Base-by-base conservation (phyloP, 208 protist genomes). In the Kentomonas sorsogonicus region DNA sequence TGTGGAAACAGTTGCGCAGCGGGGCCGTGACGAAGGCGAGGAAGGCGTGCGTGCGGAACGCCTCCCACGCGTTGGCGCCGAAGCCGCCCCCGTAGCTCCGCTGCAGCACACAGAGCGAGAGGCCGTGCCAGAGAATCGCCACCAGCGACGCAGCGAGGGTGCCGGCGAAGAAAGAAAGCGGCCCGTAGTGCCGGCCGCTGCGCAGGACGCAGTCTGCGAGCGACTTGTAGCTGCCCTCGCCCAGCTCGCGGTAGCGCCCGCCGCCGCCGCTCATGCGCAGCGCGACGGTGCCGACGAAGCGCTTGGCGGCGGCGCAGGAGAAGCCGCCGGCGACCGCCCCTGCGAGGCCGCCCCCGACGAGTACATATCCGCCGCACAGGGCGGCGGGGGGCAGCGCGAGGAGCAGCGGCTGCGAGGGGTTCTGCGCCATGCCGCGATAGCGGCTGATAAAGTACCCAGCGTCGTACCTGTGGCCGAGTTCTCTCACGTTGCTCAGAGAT, bases 1-100 rank as follows among this genome's bases (percentile, higher is more conserved):
- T 93, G n/a, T 81, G 80, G 60, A 91, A 79, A 4, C 68, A 70
- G 52, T 93, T 95, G 13, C 89, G 89, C 51, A 93, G 10, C 1
- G 89, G 85, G n/a, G 70, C 56, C 30, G 83, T 89, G 15, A 82
- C 52, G 66, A 95, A 91, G 4, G 83, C 85, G 75, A 95, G 61
- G 53, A 92, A 77, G 0, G 85, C 74, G 60, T 95, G 85, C 29
- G 74, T 62, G 20, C 81, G 78, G 57, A 91, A 86, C 5, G 89
- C 85, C 16, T 63, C 67, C 69, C 74, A 87, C 50, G 67, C 68
- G 53, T 88, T 78, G 3, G 33, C 62, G 20, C 59, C 71, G 62
- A 89, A 89, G 33, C 63, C 38, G 1, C 50, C 45, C 1, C 53
- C 26, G 56, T 70, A 60, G 45, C 41, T 64, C 39, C 76, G 75